phyloP scores from a whole-genome alignment of 768 basidiomycete species.

The Sistotremastrum suecicum region DNA sequence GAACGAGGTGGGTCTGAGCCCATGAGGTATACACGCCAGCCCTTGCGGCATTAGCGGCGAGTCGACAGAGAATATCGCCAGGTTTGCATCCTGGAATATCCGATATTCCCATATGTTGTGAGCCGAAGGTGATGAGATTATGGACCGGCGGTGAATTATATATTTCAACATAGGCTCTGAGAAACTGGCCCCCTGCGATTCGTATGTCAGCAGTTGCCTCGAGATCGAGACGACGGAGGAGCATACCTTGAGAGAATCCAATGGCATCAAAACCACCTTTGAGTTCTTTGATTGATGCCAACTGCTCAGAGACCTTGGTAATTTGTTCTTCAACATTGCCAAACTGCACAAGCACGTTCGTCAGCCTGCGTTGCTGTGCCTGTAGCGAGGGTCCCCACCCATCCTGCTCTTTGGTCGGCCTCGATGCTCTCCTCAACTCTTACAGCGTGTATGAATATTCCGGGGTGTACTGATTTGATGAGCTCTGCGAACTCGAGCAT shows the following conservation, averaged over 20 bases:
- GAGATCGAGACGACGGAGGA: not conserved
- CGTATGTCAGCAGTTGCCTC: no score
- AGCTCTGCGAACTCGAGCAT: conserved; percentile 49
- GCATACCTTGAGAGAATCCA: conserved; percentile 72
- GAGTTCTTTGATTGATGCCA: conserved; percentile 51
- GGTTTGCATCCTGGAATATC: conserved; percentile 55
- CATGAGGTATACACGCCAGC: conserved; percentile 57
- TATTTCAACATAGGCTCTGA: conserved; percentile 70
- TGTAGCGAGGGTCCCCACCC: conserved; percentile 35
- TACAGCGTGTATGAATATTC: conserved; percentile 66
- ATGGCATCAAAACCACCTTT: conserved; percentile 68
- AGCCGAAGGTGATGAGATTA: conserved; percentile 79
- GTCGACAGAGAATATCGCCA: conserved; percentile 55
- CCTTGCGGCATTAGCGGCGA: conserved; percentile 46
- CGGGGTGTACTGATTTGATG: conserved; percentile 51
- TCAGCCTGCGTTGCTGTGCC: conserved; percentile 4
- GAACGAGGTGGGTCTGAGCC: conserved; percentile 65
- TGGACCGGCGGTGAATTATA: conserved; percentile 60
- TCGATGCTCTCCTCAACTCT: conserved; percentile 49
- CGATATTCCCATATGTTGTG: conserved; percentile 77
- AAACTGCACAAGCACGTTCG: conserved; percentile 31
- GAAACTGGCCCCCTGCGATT: conserved; percentile 59
- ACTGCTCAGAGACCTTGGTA: conserved; percentile 45
- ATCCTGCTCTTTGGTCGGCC: conserved; percentile 54
- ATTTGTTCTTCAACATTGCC: conserved; percentile 68